phyloP scores from a whole-genome alignment of 768 basidiomycete species.

The Ephemerocybe angulata region DNA sequence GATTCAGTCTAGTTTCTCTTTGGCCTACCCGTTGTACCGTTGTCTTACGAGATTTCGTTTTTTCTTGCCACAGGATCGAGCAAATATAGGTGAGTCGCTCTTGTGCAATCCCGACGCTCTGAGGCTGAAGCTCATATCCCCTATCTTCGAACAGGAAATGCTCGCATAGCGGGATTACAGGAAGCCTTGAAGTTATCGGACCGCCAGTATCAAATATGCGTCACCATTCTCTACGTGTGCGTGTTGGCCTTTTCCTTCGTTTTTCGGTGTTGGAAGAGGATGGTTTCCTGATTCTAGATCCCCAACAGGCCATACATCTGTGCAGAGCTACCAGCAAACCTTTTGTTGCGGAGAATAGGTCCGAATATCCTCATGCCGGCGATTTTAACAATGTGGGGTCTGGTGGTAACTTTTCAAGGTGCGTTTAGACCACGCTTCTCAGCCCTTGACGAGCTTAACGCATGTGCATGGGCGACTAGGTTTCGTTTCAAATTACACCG shows the following conservation, averaged over 20 bases:
- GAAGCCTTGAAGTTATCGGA: conserved; percentile 36
- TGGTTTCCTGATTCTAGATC: background rate
- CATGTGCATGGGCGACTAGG: conserved; percentile 23
- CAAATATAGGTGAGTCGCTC: conserved; percentile 31
- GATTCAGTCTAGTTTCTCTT: too few species aligned
- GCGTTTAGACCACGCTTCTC: background rate
- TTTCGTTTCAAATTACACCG: conserved; percentile 41
- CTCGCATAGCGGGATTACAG: conserved; percentile 48
- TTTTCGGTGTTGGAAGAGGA: background rate
- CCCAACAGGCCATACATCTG: conserved; percentile 37
- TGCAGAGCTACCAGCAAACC: conserved; percentile 47
- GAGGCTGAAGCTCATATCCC: background rate
- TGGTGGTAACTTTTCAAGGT: conserved; percentile 44
- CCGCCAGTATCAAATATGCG: conserved; percentile 34
- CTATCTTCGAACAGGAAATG: conserved; percentile 33
- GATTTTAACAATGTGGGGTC: conserved; percentile 48
- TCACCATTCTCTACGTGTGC: conserved; percentile 32
- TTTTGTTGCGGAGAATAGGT: conserved; percentile 41
- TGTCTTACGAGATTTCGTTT: too few species aligned
- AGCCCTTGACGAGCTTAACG: background rate
- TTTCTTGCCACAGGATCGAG: conserved; percentile 35
- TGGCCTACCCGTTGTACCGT: too few species aligned
- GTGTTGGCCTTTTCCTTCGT: conserved; percentile 2
- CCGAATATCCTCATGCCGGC: conserved; percentile 46
- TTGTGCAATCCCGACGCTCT: too few species aligned